Evolutionary conservation across 139 green algal genomes (phyloP).

Genomic region (Limnomonas spitsbergensis): DNA sequence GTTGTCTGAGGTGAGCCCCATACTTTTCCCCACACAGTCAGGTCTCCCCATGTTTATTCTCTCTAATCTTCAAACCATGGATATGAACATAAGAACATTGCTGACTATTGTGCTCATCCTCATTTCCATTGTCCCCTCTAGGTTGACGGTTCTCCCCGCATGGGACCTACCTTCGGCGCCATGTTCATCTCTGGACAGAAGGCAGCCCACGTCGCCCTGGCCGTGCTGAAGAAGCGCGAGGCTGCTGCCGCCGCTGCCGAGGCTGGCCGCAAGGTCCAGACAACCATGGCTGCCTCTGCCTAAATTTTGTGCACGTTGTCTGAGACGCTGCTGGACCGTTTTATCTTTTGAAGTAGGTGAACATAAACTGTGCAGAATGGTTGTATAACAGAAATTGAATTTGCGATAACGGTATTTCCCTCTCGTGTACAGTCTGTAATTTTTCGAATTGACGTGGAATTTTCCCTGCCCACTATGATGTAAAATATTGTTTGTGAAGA

Average conservation of each 20-base stretch:
- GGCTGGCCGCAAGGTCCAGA: background rate
- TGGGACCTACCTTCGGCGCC: constrained; percentile 94
- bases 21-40: too few relatives aligned
- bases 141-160: constrained; percentile 74
- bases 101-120: background rate
- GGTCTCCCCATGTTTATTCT: background rate
- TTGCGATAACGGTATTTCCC: too few relatives aligned
- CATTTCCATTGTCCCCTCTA: background rate
- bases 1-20: constrained; percentile 62
- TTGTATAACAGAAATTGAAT: too few relatives aligned
- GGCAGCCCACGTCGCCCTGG: constrained; percentile 23
- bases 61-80: too few relatives aligned
- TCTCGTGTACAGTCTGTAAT: too few relatives aligned
- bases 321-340: too few relatives aligned
- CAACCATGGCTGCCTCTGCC: background rate
- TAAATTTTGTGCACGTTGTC: too few relatives aligned
- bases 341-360: too few relatives aligned
- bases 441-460: too few relatives aligned
- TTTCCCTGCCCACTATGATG: too few relatives aligned
- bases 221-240: constrained; percentile 11
- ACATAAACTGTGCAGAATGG: too few relatives aligned
- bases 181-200: constrained; percentile 93
- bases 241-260: background rate
- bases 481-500: too few relatives aligned
- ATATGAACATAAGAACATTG: background rate